Evolutionary conservation across 441 rosid species (phyloP).

Genomic region (Erysimum cheiri): DNA sequence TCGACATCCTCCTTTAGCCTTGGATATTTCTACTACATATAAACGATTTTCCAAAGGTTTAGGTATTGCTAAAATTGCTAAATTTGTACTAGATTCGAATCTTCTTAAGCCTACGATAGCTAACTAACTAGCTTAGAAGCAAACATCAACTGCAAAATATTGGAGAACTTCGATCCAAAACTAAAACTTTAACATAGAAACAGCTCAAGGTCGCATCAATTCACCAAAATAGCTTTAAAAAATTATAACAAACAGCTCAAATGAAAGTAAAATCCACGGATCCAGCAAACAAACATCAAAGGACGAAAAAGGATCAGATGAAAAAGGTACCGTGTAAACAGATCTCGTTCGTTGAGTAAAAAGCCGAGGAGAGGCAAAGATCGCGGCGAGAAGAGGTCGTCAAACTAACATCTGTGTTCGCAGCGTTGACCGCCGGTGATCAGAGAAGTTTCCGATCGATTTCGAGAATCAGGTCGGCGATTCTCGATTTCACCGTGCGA

Average conservation of each 20-base stretch:
- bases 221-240: conserved; percentile 4
- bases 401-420: conserved; percentile 30
- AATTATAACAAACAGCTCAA: neutral
- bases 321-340: conserved; percentile 25
- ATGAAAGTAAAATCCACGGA: conserved; percentile 15
- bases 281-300: conserved; percentile 22
- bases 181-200: conserved; percentile 27
- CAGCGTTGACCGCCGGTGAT: conserved; percentile 18
- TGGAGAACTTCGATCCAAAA: neutral
- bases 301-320: neutral
- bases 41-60: neutral
- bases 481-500: conserved; percentile 40
- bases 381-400: conserved; percentile 25
- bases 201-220: conserved; percentile 14
- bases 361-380: conserved; percentile 26
- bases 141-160: conserved; percentile 6
- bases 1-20: conserved; percentile 58
- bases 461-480: conserved; percentile 11
- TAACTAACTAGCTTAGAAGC: conserved; percentile 23
- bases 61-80: conserved; percentile 3
- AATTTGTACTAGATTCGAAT: conserved; percentile 2
- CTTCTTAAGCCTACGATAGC: neutral
- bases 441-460: conserved; percentile 14
- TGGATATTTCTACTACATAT: neutral
- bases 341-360: conserved; percentile 29